phyloP scores from a whole-genome alignment of 2,329 filamentous ascomycete species.

The Ophiostoma ulmi region DNA sequence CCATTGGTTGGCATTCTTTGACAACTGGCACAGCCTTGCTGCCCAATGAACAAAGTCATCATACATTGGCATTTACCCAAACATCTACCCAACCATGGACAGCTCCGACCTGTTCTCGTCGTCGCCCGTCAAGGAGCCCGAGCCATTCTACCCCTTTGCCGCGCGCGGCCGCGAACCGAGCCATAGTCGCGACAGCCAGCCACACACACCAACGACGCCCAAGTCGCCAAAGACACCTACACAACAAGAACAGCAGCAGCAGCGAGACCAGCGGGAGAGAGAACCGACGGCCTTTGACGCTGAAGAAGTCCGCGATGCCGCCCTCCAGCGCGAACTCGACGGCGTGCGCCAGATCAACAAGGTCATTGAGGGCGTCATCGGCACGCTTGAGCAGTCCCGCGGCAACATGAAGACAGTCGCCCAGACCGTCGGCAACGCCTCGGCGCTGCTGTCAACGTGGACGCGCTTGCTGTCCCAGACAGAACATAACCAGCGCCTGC shows the following conservation, averaged over 20 bases:
- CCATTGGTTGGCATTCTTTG: background rate
- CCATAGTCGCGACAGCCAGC: background rate
- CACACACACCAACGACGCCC: slow-evolving; percentile 32
- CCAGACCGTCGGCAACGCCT: slow-evolving; percentile 78
- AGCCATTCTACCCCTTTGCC: slow-evolving; percentile 9
- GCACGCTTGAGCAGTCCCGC: slow-evolving; percentile 65
- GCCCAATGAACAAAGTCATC: background rate
- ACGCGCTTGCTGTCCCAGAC: slow-evolving; percentile 93
- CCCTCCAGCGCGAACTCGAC: slow-evolving; percentile 72
- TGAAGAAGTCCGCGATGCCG: slow-evolving; percentile 65
- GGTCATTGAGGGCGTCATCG: slow-evolving; percentile 73
- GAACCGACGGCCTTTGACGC: slow-evolving; percentile 47
- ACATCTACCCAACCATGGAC: slow-evolving; percentile 25
- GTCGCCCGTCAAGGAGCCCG: slow-evolving; percentile 26
- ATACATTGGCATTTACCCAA: background rate
- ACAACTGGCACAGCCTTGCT: background rate
- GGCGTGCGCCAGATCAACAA: slow-evolving; percentile 81
- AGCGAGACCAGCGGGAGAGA: slow-evolving; percentile 25
- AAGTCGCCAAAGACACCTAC: slow-evolving; percentile 47
- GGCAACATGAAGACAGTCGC: slow-evolving; percentile 84
- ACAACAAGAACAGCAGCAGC: slow-evolving; percentile 28
- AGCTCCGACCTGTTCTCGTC: slow-evolving; percentile 29
- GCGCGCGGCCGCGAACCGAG: background rate
- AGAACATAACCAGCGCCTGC: slow-evolving; percentile 90
- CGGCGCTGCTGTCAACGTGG: slow-evolving; percentile 89